Base-by-base conservation (phyloP, 495 filamentous ascomycete genomes). In the Choiromyces venosus region DNA sequence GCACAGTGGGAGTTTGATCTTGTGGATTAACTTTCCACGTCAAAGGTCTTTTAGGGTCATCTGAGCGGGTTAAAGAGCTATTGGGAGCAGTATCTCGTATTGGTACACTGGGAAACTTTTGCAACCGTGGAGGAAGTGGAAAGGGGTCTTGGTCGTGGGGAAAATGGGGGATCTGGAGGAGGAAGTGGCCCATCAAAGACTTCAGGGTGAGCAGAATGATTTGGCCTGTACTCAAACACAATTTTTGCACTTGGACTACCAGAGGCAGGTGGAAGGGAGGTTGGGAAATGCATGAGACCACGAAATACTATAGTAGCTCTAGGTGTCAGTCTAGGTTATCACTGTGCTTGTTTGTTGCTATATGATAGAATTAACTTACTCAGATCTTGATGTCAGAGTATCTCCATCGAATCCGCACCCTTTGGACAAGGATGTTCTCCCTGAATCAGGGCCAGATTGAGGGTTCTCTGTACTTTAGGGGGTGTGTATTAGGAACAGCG, bases 261-360 rank as follows among this genome's bases (percentile, higher is more conserved):
- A 19, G 78, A 77, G 25, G 72, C 38, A 19, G 69, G 71, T 42
- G 78, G 77, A 10, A 80, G 65, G 29, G 78, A 71, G 0, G 78
- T 74, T 71, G 74, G 78, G 67, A 77, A 80, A 67, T 80, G 78
- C 74, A 80, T 77, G 8, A 40, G 40, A 35, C n/a, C 42, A n/a
- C 19, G 16, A 8, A n/a, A 46, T 8, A 8, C 42, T 46, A 21
- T 8, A 2, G 42, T n/a, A 2, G 1, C 46, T 56, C n/a, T 21
- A 56, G 46, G 1, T 56, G 46, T 56, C 29, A 9, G n/a, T 56
- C 46, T 29, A 25, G n/a, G 46, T 3, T 2, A 25, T 29, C 29
- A 21, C n/a, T 8, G n/a, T 56, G 46, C 46, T 3, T 25, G 14
- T 56, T n/a, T 29, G n/a, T 12, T 56, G n/a, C 46, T 29, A 9